Evolutionary conservation across 1,139 yeast genomes (phyloP), one percentile per base, ranked within the genome.

Genomic region (Sugiyamaella xylanicola): DNA sequence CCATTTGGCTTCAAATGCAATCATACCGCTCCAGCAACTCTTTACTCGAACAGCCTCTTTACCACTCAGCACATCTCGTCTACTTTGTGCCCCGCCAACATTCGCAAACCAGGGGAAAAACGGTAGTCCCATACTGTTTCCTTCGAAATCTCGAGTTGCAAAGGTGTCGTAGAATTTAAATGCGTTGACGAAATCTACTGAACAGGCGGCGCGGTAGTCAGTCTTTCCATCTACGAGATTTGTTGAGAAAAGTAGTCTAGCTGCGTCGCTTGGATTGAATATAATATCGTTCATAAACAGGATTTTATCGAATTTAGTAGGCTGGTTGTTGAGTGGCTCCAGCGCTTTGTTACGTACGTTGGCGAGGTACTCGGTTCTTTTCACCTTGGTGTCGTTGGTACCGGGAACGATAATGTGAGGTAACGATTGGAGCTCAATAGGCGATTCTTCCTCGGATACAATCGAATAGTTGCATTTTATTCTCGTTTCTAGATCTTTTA

Each of bases 11-110:
- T 59, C 57, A 35, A 56, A 58, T 7, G 61, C 59, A 3, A 58
- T 56, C 58, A 59, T 59, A 17, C 62, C 62, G 15, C 61, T 59
- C 62, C 62, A 59, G 47, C 62, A 59, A 32, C 60, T 57, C 45
- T 50, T 54, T 20, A 59, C 62, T 9, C 55, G 44, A 4, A 59
- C 62, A n/a, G 61, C 60, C 35, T 55, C 56, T 22, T 57, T 58
- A 21, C 55, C 55, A 15, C 29, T 42, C n/a, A 56, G 46, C 1
- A 56, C 62, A n/a, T 54, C 60, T 9, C 53, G 21, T n/a, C 62
- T 29, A 35, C 60, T 56, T 44, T 54, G 49, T 19, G 55, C 61
- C 7, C 39, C 16, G 16, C 61, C 61, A 11, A 49, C 49, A 17
- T 47, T 53, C 4, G 57, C 44, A 27, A 59, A 59, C 59, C 60